Percentiles rank a stretch among this genome's conserved stretches.
phyloP scores from a whole-genome alignment of 257 asterid genomes.

The Ophiorrhiza pumila region DNA sequence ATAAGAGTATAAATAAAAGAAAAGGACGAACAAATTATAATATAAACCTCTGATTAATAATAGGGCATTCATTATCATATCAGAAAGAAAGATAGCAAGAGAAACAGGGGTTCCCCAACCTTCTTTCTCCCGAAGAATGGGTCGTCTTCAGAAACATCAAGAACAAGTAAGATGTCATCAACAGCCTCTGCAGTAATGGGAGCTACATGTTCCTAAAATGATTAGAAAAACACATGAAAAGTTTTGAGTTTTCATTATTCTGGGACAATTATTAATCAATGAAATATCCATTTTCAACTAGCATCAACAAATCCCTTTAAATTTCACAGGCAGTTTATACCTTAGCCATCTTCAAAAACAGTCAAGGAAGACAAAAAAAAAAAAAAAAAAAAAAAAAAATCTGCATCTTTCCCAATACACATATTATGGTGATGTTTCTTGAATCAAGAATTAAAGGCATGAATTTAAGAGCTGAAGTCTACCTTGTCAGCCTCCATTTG shows the following conservation, averaged over 20 bases:
- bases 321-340: background rate
- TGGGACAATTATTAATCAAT: background rate
- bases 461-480: background rate
- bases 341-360: background rate
- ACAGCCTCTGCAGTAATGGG: conserved; percentile 25
- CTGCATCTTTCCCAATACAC: background rate
- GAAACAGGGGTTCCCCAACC: conserved; percentile 30
- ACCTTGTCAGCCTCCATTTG: conserved; percentile 22
- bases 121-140: conserved; percentile 55
- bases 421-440: background rate
- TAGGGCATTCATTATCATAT: background rate
- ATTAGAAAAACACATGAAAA: background rate
- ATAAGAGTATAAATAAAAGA: background rate
- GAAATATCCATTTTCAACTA: background rate
- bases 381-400: background rate
- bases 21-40: background rate
- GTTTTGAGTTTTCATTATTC: background rate
- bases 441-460: background rate
- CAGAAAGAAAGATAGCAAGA: background rate
- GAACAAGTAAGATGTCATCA: conserved; percentile 42
- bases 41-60: background rate
- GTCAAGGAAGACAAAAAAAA: background rate
- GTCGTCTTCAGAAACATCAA: conserved; percentile 58
- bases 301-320: background rate
- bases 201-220: conserved; percentile 34